phyloP scores from a whole-genome alignment of 2,329 filamentous ascomycete species.

The Aureobasidium sp. region DNA sequence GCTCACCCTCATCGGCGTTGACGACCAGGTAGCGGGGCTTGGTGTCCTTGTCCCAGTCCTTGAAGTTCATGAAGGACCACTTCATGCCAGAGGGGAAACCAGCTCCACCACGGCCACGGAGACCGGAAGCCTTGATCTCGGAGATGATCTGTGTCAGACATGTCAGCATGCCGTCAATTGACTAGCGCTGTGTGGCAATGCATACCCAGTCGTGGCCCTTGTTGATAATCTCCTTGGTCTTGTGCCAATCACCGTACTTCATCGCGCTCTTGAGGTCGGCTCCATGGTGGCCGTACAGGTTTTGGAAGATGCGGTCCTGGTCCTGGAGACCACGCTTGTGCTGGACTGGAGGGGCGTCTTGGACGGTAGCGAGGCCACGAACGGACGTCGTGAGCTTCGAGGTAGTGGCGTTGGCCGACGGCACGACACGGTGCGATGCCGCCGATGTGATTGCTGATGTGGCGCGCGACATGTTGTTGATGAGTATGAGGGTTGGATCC shows the following conservation, averaged over 20 bases:
- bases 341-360: slow-evolving; percentile 49
- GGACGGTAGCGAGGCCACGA: slow-evolving; percentile 60
- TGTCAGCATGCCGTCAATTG: slow-evolving; percentile 13
- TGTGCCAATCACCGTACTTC: slow-evolving; percentile 99
- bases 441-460: slow-evolving; percentile 29
- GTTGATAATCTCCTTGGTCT: slow-evolving; percentile 94
- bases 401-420: slow-evolving; percentile 37
- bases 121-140: slow-evolving; percentile 92
- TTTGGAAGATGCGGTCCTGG: slow-evolving; percentile 98
- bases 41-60: slow-evolving; percentile 96
- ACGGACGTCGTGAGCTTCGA: slow-evolving; percentile 22
- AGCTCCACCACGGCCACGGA: slow-evolving; percentile 92
- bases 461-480: slow-evolving; percentile 15
- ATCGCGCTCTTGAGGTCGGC: slow-evolving; percentile 87
- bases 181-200: slow-evolving; percentile 13
- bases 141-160: slow-evolving; percentile 64
- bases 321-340: slow-evolving; percentile 84
- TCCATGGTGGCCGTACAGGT: slow-evolving; percentile 89
- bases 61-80: slow-evolving; percentile 99
- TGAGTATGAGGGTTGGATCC: neutral
- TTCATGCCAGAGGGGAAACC: slow-evolving; percentile 97
- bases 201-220: slow-evolving; percentile 92
- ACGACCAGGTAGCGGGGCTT: slow-evolving; percentile 96
- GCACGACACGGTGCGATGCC: slow-evolving; percentile 36
- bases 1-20: slow-evolving; percentile 97